phyloP scores from a whole-genome alignment of 139 green algal species.

The Volvox africanus region DNA sequence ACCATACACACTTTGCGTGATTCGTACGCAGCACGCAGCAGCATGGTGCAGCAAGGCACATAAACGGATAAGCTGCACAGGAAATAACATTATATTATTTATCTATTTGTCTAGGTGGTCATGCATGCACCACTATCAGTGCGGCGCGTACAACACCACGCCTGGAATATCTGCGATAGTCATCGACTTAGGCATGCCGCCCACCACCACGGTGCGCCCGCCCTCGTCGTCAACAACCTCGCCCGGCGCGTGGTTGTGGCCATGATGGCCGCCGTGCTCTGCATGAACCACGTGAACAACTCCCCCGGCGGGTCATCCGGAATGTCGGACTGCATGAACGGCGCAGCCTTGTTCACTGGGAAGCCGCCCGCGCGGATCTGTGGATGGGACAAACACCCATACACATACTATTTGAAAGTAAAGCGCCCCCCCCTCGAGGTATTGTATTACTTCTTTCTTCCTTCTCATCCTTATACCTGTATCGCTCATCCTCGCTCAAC shows the following conservation, averaged over 20 bases:
- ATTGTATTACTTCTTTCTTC: no score
- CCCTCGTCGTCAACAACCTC: no score
- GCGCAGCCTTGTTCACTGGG: constrained; percentile 8
- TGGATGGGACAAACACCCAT: no score
- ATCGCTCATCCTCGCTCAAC: no score
- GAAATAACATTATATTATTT: no score
- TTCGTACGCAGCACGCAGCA: no score
- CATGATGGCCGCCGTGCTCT: neutral
- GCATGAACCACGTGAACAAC: neutral
- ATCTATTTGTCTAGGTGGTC: no score
- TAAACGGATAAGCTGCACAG: no score
- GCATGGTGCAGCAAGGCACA: no score
- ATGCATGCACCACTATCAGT: neutral
- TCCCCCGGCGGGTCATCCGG: neutral
- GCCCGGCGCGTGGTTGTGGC: neutral
- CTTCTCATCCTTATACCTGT: no score
- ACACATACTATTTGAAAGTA: neutral
- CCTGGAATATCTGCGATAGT: constrained; percentile 6
- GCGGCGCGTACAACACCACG: neutral
- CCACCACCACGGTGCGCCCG: neutral
- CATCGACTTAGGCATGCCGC: neutral
- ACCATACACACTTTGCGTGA: no score
- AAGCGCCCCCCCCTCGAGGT: no score
- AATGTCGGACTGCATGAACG: neutral
- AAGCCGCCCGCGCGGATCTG: constrained; percentile 4